phyloP scores from a whole-genome alignment of 106 monocot species.

The Dioscorea alata region DNA sequence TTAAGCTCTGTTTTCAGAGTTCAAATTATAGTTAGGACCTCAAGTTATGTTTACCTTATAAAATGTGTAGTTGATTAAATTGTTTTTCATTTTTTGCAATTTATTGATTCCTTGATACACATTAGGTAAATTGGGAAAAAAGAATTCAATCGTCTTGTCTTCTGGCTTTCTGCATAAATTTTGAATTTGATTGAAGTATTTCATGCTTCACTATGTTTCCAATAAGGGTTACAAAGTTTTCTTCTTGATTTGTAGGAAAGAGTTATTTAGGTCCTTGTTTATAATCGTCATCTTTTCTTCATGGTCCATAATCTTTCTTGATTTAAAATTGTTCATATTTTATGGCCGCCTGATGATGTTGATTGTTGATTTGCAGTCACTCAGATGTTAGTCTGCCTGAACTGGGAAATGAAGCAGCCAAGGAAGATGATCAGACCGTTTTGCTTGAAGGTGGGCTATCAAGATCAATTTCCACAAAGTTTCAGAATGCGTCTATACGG shows the following conservation, averaged over 20 bases:
- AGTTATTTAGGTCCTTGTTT: neutral
- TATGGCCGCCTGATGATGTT: neutral
- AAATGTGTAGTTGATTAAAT: too few relatives aligned
- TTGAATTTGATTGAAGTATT: neutral
- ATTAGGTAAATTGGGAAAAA: too few relatives aligned
- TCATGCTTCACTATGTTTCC: neutral
- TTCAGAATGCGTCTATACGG: conserved; percentile 40
- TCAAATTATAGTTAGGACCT: too few relatives aligned
- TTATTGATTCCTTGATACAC: too few relatives aligned
- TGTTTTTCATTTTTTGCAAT: too few relatives aligned
- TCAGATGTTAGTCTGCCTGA: conserved; percentile 74
- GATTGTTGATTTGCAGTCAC: conserved; percentile 44
- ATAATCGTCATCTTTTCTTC: neutral
- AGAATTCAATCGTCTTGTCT: too few relatives aligned
- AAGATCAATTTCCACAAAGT: conserved; percentile 55
- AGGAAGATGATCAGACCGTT: conserved; percentile 58
- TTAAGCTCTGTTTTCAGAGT: too few relatives aligned
- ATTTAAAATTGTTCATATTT: neutral
- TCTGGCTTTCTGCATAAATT: too few relatives aligned
- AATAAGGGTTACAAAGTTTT: neutral
- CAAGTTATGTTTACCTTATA: too few relatives aligned
- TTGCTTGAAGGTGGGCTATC: conserved; percentile 86
- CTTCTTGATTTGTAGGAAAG: neutral
- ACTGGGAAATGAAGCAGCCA: conserved; percentile 52
- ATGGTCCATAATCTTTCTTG: neutral